Base-by-base conservation (phyloP, 208 protist genomes). In the Phytomonas francai region DNA sequence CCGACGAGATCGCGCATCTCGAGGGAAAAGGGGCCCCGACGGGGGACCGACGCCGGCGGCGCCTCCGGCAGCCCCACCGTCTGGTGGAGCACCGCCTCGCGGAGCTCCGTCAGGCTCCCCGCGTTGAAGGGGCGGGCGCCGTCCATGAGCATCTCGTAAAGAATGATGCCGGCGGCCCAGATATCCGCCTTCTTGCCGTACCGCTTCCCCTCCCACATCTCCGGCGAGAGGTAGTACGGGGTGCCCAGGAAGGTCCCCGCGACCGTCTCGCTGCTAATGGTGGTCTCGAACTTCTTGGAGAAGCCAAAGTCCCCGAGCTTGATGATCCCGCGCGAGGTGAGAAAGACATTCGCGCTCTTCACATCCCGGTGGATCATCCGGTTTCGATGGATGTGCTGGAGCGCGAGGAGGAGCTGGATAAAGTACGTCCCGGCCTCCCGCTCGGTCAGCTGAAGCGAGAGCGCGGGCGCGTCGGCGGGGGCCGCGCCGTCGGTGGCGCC, bases 261-360 rank as follows among this genome's bases (percentile, higher is more conserved):
- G 31, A 94, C 77, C 2, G 81, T 83, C 59, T 87, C 84, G 59
- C 87, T 93, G 54, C 81, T 88, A 19, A 97, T 83, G 11, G 92
- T 97, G 57, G 76, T 88, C 64, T 90, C 83, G 65, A 95, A 92
- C 75, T 97, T 84, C 62, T 92, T 79, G 22, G 90, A 90, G 66
- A 97, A 96, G 11, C 94, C 94, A 76, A 97, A 97, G 79, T 97
- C 94, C 51, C 94, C 94, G 2, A 97, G 73, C 67, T 97, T 97
- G 11, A 97, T 60, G 60, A 96, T 83, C 7, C 91, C 91, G 31
- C 65, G 67, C 3, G 89, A 83, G 54, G 87, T 95, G 34, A 97
- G 70, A 63, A 97, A 89, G 22, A 97, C 68, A 63, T 97, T 97
- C 9, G 89, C 89, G 45, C 83, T 89, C 69, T 97, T 95, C 31